Base-by-base conservation (phyloP, 1,139 yeast genomes). In the Candida sanyaensis region DNA sequence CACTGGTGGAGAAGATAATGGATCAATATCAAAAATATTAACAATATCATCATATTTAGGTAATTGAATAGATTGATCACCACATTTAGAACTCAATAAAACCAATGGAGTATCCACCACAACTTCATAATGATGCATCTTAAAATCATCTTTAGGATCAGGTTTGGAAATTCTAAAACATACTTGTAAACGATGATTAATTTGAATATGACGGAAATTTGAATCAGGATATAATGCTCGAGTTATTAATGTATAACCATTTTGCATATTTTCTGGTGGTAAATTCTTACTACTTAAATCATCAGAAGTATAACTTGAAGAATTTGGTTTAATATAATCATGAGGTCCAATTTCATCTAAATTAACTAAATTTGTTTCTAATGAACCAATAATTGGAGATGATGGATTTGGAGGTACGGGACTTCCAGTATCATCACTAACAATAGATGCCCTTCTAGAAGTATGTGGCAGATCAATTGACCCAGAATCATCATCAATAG, bases 61-160 rank as follows among this genome's bases (percentile, higher is more conserved):
- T 46, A 90, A 73, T 43, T 85, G 88, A 41, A 84, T 73, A 40
- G 84, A 84, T 3, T 79, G 91, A 11, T 77, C 80, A 42, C 75
- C 78, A 69, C 97, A 90, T 53, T 82, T 78, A 26, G 89, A 80
- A 46, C 95, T 86, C 42, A 89, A 74, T 46, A 91, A 71, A 29
- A 79, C 76, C 45, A 91, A 75, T 0, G 97, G 97, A 0, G 96
- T 88, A 62, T 90, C 97, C 41, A 91, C 87, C 45, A 90, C 84
- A 42, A 91, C 96, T 59, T 91, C 97, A 61, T 85, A 91, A 64
- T 89, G 96, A 58, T 89, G 92, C 69, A 87, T 71, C 56, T 80
- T 83, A 43, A 70, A 73, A 45, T 73, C 66, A 50, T 82, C 84
- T 9, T 74, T 74, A 6, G 83, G 79, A 51, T 81, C 84, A 0